Evolutionary conservation across 2,329 filamentous ascomycete genomes (phyloP).

Genomic region (Colletotrichum destructivum): DNA sequence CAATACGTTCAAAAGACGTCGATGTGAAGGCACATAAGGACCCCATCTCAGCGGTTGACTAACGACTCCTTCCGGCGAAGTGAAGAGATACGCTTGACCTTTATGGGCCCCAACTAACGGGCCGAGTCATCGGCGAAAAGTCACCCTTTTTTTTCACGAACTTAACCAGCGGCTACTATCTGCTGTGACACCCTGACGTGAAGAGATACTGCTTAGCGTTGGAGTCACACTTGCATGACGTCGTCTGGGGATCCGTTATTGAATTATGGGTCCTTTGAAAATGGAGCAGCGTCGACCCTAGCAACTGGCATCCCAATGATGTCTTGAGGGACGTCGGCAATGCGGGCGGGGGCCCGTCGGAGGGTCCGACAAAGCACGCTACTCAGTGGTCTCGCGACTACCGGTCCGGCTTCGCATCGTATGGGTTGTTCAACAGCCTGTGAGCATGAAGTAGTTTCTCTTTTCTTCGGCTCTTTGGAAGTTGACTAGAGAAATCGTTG

Average conservation of each 20-base stretch:
- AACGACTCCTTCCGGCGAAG: background rate
- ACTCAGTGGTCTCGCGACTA: slow-evolving; percentile 10
- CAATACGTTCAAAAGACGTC: too few species aligned
- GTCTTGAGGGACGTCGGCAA: slow-evolving; percentile 25
- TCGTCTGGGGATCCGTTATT: slow-evolving; percentile 39
- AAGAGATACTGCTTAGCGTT: background rate
- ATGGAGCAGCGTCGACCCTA: slow-evolving; percentile 38
- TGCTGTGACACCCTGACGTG: background rate
- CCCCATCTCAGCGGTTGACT: too few species aligned
- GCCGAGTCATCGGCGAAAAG: too few species aligned
- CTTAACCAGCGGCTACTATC: too few species aligned
- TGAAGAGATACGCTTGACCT: too few species aligned
- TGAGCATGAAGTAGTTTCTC: slow-evolving; percentile 1
- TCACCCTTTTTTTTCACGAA: too few species aligned
- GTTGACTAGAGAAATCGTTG: background rate
- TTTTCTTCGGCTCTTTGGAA: background rate
- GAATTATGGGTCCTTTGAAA: slow-evolving; percentile 9
- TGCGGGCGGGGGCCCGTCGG: slow-evolving; percentile 30
- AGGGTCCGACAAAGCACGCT: slow-evolving; percentile 26
- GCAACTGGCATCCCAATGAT: slow-evolving; percentile 33
- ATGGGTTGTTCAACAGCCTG: background rate
- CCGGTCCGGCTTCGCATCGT: background rate
- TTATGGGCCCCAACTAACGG: too few species aligned
- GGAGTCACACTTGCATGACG: slow-evolving; percentile 40
- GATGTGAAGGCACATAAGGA: too few species aligned